Percentiles rank a stretch among this genome's conserved stretches.
phyloP scores from a whole-genome alignment of 2,329 filamentous ascomycete species.

The Talaromyces atroroseus region DNA sequence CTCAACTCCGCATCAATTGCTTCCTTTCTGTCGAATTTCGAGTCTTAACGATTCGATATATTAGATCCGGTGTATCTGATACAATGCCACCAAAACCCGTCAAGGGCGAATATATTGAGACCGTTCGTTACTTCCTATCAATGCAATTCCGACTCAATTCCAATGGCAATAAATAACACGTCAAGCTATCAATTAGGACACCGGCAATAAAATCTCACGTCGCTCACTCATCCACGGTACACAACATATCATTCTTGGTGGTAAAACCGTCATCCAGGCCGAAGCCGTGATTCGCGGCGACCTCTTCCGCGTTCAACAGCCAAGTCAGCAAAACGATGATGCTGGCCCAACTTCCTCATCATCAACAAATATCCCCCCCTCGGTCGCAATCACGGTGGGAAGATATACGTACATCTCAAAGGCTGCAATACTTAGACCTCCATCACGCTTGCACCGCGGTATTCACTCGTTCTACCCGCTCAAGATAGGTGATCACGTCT shows the following conservation, averaged over 20 bases:
- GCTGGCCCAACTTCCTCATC: constrained; percentile 18
- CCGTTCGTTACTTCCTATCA: constrained; percentile 51
- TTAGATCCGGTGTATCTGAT: background rate
- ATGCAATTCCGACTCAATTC: background rate
- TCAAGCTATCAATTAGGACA: constrained; percentile 59
- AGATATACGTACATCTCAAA: constrained; percentile 84
- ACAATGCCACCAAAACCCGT: constrained; percentile 68
- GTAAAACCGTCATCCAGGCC: constrained; percentile 91
- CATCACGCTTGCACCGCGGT: constrained; percentile 75
- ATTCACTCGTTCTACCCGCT: constrained; percentile 53
- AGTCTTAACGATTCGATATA: background rate
- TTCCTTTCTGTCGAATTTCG: background rate
- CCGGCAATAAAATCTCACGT: constrained; percentile 95
- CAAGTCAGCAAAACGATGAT: background rate
- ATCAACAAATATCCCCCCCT: constrained; percentile 16
- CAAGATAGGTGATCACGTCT: constrained; percentile 91
- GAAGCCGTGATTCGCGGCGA: constrained; percentile 93
- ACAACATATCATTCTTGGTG: constrained; percentile 95
- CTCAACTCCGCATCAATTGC: background rate
- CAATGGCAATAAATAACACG: background rate
- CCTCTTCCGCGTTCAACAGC: constrained; percentile 56
- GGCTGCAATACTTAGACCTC: constrained; percentile 73
- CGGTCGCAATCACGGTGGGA: constrained; percentile 71
- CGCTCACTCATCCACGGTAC: constrained; percentile 88
- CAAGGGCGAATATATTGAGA: constrained; percentile 96